These are phyloP conservation scores for Aspergillus funiculosus DNA, from an alignment of 495 filamentous ascomycete genomes.

Conservation along the genomic window DNA sequence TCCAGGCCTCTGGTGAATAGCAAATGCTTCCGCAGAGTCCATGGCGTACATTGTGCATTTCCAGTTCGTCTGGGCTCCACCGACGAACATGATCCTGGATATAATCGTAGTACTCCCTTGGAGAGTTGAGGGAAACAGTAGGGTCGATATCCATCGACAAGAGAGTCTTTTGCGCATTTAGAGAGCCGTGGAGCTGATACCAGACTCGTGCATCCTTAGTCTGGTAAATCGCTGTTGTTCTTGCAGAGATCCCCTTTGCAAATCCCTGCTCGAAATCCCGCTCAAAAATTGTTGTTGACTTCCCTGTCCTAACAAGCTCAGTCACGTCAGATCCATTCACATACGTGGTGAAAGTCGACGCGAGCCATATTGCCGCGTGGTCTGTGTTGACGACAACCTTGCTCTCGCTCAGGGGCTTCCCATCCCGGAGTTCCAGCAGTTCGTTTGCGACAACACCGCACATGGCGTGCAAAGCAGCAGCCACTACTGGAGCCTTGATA, in stretches of 20 bases:
- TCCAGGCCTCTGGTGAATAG: constrained; percentile 27
- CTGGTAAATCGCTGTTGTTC: constrained; percentile 27
- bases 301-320: constrained; percentile 7
- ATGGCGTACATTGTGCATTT: constrained; percentile 29
- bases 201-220: constrained; percentile 24
- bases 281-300: constrained; percentile 14
- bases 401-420: constrained; percentile 6
- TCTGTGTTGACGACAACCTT: constrained; percentile 25
- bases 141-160: constrained; percentile 24
- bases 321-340: constrained; percentile 20
- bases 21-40: constrained; percentile 34
- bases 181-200: constrained; percentile 33
- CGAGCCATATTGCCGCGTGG: constrained; percentile 30
- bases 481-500: constrained; percentile 23
- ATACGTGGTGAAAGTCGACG: constrained; percentile 16
- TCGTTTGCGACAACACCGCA: constrained; percentile 26
- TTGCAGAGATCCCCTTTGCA: constrained; percentile 13
- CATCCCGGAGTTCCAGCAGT: constrained; percentile 24
- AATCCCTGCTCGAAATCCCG: constrained; percentile 25
- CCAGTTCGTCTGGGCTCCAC: constrained; percentile 31
- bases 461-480: constrained; percentile 30
- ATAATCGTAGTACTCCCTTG: constrained; percentile 19
- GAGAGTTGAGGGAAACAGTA: constrained; percentile 10
- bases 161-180: constrained; percentile 22
- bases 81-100: constrained; percentile 22